Percentiles rank a stretch among this genome's conserved stretches.
Conservation (phyloP, 1,284 basidiomycete genomes). For the Cutaneotrichosporon cavernicola region DNA sequence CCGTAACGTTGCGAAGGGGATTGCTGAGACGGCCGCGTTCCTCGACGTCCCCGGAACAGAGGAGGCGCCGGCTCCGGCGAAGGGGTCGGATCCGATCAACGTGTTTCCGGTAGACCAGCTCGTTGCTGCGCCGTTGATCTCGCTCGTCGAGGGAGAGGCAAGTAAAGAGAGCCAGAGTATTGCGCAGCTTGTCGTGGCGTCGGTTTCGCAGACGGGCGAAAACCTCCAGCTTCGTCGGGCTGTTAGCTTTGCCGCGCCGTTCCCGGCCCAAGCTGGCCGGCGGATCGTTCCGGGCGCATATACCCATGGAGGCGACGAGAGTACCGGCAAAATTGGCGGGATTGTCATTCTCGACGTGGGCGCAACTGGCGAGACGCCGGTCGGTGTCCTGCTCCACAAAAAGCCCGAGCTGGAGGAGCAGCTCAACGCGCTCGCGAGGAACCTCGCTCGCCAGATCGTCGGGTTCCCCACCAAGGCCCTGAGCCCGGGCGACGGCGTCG, state of each 20-base stretch:
- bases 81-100: slow-evolving; percentile 29
- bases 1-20: slow-evolving; percentile 69
- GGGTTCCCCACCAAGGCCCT: slow-evolving; percentile 77
- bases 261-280: slow-evolving; percentile 54
- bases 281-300: slow-evolving; percentile 73
- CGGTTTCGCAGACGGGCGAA: slow-evolving; percentile 83
- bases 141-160: slow-evolving; percentile 44
- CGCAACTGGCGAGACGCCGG: slow-evolving; percentile 37
- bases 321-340: slow-evolving; percentile 68
- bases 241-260: slow-evolving; percentile 65
- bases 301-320: slow-evolving; percentile 65
- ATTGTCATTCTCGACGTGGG: slow-evolving; percentile 66
- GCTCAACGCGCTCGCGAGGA: slow-evolving; percentile 68
- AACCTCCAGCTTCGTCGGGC: slow-evolving; percentile 80
- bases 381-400: slow-evolving; percentile 43
- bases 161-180: slow-evolving; percentile 59
- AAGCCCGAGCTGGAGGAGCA: slow-evolving; percentile 56
- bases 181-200: slow-evolving; percentile 70
- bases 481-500: slow-evolving; percentile 39
- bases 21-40: slow-evolving; percentile 84
- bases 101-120: slow-evolving; percentile 60
- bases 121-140: slow-evolving; percentile 67
- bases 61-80: slow-evolving; percentile 3
- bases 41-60: slow-evolving; percentile 58
- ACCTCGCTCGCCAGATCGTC: slow-evolving; percentile 77